phyloP scores from a whole-genome alignment of 768 basidiomycete species.

The Tylopilus sp. region DNA sequence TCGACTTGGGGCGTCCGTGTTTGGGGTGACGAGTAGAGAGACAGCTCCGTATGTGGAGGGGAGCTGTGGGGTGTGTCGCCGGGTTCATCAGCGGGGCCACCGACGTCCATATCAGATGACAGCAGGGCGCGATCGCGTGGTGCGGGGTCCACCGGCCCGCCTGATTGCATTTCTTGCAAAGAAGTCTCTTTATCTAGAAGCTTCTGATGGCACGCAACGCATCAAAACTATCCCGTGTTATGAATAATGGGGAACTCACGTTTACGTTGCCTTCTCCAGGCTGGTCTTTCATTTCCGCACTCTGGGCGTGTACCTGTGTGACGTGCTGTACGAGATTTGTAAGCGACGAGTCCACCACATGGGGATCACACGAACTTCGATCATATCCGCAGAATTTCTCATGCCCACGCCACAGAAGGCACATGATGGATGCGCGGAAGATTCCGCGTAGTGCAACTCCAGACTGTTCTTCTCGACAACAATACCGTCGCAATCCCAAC shows the following conservation, averaged over 20 bases:
- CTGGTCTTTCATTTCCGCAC: conserved; percentile 1
- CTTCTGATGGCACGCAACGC: background rate
- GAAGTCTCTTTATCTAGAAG: background rate
- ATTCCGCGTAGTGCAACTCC: conserved; percentile 23
- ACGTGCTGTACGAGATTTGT: conserved; percentile 19
- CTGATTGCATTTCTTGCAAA: background rate
- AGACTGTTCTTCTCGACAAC: conserved; percentile 20
- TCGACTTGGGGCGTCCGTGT: background rate
- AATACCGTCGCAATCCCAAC: conserved; percentile 29
- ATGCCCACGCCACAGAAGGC: conserved; percentile 16
- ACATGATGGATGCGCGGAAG: conserved; percentile 21
- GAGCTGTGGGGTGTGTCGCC: background rate
- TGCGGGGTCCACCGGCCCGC: background rate
- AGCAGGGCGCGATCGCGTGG: background rate
- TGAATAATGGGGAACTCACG: background rate
- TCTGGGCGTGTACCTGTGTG: conserved; percentile 9
- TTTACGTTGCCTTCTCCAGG: background rate
- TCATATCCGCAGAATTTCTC: conserved; percentile 13
- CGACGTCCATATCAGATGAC: background rate
- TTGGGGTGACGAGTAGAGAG: background rate
- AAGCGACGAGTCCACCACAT: conserved; percentile 1
- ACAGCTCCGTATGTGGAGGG: background rate
- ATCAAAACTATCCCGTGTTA: conserved; percentile 2
- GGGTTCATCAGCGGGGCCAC: background rate
- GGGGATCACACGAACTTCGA: conserved; percentile 16